Conservation (phyloP, 2,329 filamentous ascomycete genomes). For the Fusarium pseudocircinatum region DNA sequence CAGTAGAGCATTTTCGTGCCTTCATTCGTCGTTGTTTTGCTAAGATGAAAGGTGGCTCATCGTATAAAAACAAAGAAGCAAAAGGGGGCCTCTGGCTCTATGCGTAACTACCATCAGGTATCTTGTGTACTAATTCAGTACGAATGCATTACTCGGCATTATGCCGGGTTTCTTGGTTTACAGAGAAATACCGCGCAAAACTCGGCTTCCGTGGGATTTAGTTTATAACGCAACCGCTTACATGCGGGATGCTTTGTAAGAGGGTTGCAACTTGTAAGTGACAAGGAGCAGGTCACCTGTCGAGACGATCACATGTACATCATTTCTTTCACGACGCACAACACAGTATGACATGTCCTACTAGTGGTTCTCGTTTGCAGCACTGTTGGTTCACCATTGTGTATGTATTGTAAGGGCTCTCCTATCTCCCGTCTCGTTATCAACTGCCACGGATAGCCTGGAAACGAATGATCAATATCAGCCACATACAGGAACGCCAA, state of each 20-base stretch:
- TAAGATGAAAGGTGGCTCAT: neutral
- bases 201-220: neutral
- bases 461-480: neutral
- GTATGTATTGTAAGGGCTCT: neutral
- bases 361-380: neutral
- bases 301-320: slow-evolving; percentile 5
- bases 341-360: neutral
- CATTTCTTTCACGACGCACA: neutral
- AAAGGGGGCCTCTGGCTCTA: neutral
- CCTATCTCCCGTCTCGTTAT: neutral
- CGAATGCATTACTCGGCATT: neutral
- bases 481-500: neutral
- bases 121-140: neutral
- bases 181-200: neutral
- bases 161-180: neutral
- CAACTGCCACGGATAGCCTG: neutral
- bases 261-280: neutral
- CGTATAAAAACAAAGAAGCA: neutral
- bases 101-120: neutral
- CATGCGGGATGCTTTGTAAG: neutral
- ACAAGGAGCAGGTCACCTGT: slow-evolving; percentile 2
- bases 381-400: neutral
- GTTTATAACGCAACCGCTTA: neutral
- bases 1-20: neutral
- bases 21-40: neutral